phyloP scores from a whole-genome alignment of 306 rosid genomes.

The Luffa aegyptiaca region DNA sequence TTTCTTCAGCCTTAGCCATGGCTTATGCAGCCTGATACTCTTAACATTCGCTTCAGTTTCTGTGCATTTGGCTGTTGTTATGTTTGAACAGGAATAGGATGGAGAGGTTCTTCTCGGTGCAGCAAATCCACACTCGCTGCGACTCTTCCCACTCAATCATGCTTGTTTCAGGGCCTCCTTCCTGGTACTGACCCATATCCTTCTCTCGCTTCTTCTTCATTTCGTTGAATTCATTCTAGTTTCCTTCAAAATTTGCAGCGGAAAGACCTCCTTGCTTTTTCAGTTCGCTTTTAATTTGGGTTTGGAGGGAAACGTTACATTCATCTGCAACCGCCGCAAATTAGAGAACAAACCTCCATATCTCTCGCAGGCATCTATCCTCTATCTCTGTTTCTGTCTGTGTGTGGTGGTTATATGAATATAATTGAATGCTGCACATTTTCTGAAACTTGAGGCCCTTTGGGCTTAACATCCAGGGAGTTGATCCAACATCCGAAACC shows the following conservation, averaged over 20 bases:
- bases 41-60: not conserved
- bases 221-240: not conserved
- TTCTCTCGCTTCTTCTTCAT: not conserved
- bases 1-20: not conserved
- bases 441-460: not conserved
- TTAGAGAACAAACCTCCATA: constrained; percentile 70
- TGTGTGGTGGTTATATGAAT: not conserved
- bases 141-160: constrained; percentile 16
- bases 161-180: constrained; percentile 88
- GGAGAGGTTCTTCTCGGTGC: constrained; percentile 48
- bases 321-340: constrained; percentile 50
- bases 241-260: constrained; percentile 24
- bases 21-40: not conserved
- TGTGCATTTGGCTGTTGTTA: not conserved
- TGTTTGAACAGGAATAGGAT: constrained; percentile 21
- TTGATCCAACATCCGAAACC: constrained; percentile 47
- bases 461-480: constrained; percentile 37
- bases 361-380: constrained; percentile 59
- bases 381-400: not conserved
- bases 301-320: constrained; percentile 30
- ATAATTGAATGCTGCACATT: not conserved
- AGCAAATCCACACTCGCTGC: constrained; percentile 11
- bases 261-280: constrained; percentile 72
- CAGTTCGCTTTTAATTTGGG: constrained; percentile 73
- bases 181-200: constrained; percentile 26